phyloP scores from a whole-genome alignment of 2,329 filamentous ascomycete species.

The Fusarium ramigenum region DNA sequence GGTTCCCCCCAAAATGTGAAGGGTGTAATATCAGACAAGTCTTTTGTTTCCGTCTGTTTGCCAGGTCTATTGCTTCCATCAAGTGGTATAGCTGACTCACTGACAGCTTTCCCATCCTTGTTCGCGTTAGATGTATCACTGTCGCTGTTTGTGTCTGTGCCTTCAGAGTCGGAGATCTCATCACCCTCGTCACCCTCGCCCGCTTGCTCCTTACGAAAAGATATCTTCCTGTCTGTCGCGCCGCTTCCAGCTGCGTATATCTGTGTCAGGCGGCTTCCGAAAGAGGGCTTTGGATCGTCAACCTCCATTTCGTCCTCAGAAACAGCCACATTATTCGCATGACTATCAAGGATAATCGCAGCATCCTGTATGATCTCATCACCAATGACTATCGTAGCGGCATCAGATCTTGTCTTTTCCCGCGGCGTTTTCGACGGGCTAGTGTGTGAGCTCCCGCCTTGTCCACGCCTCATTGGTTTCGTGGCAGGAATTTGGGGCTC shows the following conservation, averaged over 20 bases:
- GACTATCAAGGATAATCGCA: neutral
- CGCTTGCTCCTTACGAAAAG: slow-evolving; percentile 20
- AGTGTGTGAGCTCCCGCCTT: neutral
- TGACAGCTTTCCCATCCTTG: neutral
- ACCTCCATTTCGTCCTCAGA: neutral
- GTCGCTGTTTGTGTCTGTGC: neutral
- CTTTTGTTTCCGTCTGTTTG: neutral
- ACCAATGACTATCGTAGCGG: slow-evolving; percentile 37
- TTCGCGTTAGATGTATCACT: neutral
- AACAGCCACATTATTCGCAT: neutral
- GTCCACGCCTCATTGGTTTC: slow-evolving; percentile 10
- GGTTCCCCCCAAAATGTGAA: neutral
- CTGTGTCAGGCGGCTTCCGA: slow-evolving; percentile 32
- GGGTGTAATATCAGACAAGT: neutral
- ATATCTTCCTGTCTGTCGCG: neutral
- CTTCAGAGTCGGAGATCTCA: neutral
- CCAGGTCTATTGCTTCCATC: neutral
- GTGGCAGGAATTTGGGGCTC: slow-evolving; percentile 35
- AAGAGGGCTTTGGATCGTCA: slow-evolving; percentile 25
- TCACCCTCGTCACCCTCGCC: slow-evolving; percentile 9
- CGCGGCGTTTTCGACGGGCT: slow-evolving; percentile 4
- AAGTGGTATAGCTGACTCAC: neutral
- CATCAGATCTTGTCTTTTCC: slow-evolving; percentile 3
- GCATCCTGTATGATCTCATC: slow-evolving; percentile 17
- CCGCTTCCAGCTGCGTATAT: slow-evolving; percentile 29